These are phyloP conservation scores for Leccinum barrowsii DNA, from an alignment of 768 basidiomycete genomes.

Conservation along the genomic window DNA sequence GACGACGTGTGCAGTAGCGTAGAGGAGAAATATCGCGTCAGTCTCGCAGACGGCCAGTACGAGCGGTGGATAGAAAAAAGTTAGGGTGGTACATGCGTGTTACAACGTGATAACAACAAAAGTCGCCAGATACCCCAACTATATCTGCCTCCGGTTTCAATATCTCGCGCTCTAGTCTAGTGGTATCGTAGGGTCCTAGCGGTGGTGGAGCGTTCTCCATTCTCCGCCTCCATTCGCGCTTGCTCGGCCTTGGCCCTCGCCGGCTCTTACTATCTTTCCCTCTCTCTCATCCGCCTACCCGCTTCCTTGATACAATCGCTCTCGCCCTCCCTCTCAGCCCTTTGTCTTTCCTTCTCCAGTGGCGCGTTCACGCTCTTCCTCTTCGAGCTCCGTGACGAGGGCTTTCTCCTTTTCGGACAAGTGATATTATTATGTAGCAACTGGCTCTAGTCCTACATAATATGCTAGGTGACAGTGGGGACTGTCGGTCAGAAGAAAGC, in stretches of 20 bases:
- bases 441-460: too few relatives aligned
- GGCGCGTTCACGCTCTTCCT: slow-evolving; percentile 56
- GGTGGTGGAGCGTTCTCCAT: slow-evolving; percentile 51
- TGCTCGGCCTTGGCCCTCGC: slow-evolving; percentile 34
- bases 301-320: slow-evolving; percentile 74
- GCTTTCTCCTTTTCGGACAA: slow-evolving; percentile 29
- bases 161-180: too few relatives aligned
- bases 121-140: too few relatives aligned
- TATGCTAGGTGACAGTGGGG: too few relatives aligned
- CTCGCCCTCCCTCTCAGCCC: slow-evolving; percentile 50
- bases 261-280: slow-evolving; percentile 48
- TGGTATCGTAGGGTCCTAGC: slow-evolving; percentile 43
- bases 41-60: slow-evolving; percentile 50
- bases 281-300: slow-evolving; percentile 62
- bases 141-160: too few relatives aligned
- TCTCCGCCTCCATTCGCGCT: slow-evolving; percentile 22
- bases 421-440: too few relatives aligned
- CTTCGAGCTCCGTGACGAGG: slow-evolving; percentile 68
- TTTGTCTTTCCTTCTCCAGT: slow-evolving; percentile 55
- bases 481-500: too few relatives aligned
- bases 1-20: slow-evolving; percentile 72
- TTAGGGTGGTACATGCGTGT: slow-evolving; percentile 22
- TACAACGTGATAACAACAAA: neutral
- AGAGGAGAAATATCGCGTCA: slow-evolving; percentile 62
- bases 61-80: slow-evolving; percentile 72